phyloP scores from a whole-genome alignment of 2,329 filamentous ascomycete species.

The Mycosphaerella sp. region DNA sequence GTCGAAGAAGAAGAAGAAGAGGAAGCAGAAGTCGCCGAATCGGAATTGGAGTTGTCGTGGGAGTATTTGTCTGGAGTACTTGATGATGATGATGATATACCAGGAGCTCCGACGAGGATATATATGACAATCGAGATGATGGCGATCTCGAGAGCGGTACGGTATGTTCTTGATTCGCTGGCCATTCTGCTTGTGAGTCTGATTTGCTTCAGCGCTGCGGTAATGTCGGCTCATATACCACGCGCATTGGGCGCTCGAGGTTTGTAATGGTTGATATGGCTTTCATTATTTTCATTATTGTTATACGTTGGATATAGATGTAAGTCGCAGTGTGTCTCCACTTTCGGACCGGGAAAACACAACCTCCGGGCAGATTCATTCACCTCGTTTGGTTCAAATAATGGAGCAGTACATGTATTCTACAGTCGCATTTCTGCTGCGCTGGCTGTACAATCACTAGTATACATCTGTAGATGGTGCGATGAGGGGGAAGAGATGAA shows the following conservation, averaged over 20 bases:
- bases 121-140: conserved; percentile 31
- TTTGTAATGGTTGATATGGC: too few relatives aligned
- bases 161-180: conserved; percentile 17
- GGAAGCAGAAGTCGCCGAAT: background rate
- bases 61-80: background rate
- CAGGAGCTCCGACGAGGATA: conserved; percentile 30
- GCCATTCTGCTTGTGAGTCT: background rate
- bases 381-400: too few relatives aligned
- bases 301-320: too few relatives aligned
- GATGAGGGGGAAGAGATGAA: too few relatives aligned
- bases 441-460: conserved; percentile 5
- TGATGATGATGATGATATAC: conserved; percentile 14
- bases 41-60: background rate
- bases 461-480: background rate
- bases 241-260: too few relatives aligned
- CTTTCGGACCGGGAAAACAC: too few relatives aligned
- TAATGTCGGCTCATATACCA: too few relatives aligned
- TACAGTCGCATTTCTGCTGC: background rate
- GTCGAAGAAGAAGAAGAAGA: background rate
- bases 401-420: too few relatives aligned
- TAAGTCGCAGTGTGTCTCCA: too few relatives aligned
- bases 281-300: too few relatives aligned
- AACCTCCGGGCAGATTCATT: too few relatives aligned
- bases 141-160: conserved; percentile 31
- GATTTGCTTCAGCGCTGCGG: background rate